Conservation (phyloP, 768 basidiomycete species). For the Lanmaoa pseudosensibilis region DNA sequence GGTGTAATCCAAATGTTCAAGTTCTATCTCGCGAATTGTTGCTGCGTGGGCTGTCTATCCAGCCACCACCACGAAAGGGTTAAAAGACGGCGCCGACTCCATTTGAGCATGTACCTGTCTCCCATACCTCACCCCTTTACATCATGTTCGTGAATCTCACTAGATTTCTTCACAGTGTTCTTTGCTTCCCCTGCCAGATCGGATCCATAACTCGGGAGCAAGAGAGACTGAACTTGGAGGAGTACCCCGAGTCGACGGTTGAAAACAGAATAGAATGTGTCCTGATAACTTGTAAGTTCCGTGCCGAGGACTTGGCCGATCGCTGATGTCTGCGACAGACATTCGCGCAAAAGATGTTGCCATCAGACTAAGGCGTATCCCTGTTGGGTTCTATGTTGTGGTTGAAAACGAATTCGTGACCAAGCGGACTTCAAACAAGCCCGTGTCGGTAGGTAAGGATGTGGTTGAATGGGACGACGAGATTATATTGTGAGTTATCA, state of each 20-base stretch:
- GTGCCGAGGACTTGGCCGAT: no score
- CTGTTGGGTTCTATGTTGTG: background rate
- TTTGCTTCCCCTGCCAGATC: background rate
- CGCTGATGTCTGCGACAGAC: background rate
- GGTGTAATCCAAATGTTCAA: background rate
- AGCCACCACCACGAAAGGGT: background rate
- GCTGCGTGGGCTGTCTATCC: background rate
- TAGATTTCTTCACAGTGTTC: background rate
- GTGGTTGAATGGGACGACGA: slow-evolving; percentile 2
- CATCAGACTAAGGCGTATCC: background rate
- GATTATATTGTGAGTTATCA: background rate
- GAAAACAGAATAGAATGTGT: background rate
- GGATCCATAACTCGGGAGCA: background rate
- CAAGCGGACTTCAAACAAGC: background rate
- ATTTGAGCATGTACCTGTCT: background rate
- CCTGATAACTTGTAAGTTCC: background rate
- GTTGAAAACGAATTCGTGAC: background rate
- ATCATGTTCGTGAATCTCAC: background rate
- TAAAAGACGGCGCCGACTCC: background rate
- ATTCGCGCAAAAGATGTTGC: background rate
- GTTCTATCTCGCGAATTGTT: background rate
- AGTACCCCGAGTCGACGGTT: background rate
- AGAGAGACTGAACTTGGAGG: background rate
- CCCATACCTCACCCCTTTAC: background rate
- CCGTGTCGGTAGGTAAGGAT: background rate